phyloP scores from a whole-genome alignment of 805 yeast species.

The Blastobotrys mokoenaii region DNA sequence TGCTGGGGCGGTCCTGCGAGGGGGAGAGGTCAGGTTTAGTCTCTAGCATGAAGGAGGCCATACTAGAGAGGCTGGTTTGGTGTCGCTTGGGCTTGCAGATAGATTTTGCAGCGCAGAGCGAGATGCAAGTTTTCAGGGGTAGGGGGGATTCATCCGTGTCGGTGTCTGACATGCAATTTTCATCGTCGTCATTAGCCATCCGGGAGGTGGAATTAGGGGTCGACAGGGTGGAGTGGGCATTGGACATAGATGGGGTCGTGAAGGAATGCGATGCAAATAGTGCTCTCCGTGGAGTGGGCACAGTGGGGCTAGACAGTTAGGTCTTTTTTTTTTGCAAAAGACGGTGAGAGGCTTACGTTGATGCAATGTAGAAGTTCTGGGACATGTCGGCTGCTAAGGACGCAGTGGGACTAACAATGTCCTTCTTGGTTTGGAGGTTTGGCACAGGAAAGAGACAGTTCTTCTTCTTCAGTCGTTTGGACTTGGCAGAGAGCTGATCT shows the following conservation, averaged over 20 bases:
- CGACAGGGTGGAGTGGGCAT: no score
- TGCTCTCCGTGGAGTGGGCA: conserved; percentile 29
- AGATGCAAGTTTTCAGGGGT: no score
- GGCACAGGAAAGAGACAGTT: conserved; percentile 14
- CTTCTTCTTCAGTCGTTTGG: conserved; percentile 8
- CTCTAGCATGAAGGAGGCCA: no score
- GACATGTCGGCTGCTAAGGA: conserved; percentile 30
- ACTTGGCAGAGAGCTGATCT: conserved; percentile 6
- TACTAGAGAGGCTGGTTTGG: no score
- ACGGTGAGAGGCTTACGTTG: conserved; percentile 10
- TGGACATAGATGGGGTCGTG: conserved; percentile 7
- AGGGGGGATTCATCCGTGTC: no score
- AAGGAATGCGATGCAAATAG: conserved; percentile 22
- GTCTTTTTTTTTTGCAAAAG: no score
- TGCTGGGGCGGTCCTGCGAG: neutral
- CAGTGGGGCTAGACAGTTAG: conserved; percentile 16
- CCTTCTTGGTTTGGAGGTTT: conserved; percentile 4
- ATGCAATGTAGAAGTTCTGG: conserved; percentile 29
- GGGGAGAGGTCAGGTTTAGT: no score
- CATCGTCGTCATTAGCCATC: no score
- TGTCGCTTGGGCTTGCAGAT: no score
- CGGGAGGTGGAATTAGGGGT: no score
- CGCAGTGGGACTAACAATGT: conserved; percentile 21
- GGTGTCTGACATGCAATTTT: no score
- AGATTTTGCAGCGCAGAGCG: no score